These are phyloP conservation scores for Sporothrix schenckii DNA, from an alignment of 2,329 filamentous ascomycete species.

Conservation along the genomic window DNA sequence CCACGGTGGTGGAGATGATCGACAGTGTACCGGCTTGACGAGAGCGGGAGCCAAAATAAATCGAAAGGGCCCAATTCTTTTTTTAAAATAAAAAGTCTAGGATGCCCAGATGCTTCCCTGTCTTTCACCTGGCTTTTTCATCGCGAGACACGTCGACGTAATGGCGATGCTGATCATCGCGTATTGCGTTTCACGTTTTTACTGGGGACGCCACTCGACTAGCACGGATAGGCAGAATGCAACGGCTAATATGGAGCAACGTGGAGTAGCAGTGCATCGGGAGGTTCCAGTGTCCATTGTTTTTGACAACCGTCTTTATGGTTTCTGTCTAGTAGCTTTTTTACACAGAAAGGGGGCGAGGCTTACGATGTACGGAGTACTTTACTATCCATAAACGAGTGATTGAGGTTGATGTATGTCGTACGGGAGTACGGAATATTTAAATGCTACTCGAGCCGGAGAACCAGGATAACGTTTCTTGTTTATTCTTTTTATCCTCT, in stretches of 20 bases:
- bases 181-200: slow-evolving; percentile 19
- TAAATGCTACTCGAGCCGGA: slow-evolving; percentile 5
- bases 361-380: not conserved
- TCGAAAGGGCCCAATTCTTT: too few relatives aligned
- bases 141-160: not conserved
- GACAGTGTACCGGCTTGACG: not conserved
- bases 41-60: slow-evolving; percentile 15
- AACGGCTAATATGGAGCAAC: slow-evolving; percentile 16
- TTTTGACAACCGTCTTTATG: not conserved
- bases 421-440: too few relatives aligned
- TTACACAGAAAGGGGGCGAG: not conserved
- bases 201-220: not conserved
- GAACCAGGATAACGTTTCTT: not conserved
- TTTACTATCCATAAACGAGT: not conserved
- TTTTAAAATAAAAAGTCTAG: not conserved
- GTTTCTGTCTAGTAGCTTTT: not conserved
- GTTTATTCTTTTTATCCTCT: not conserved
- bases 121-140: too few relatives aligned
- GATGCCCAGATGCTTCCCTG: not conserved
- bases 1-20: slow-evolving; percentile 7
- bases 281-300: not conserved
- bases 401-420: not conserved
- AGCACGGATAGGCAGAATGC: slow-evolving; percentile 5
- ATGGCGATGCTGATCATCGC: slow-evolving; percentile 5
- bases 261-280: not conserved